Base-by-base conservation (phyloP, 495 filamentous ascomycete genomes). In the Beverwykella pulmonaria region DNA sequence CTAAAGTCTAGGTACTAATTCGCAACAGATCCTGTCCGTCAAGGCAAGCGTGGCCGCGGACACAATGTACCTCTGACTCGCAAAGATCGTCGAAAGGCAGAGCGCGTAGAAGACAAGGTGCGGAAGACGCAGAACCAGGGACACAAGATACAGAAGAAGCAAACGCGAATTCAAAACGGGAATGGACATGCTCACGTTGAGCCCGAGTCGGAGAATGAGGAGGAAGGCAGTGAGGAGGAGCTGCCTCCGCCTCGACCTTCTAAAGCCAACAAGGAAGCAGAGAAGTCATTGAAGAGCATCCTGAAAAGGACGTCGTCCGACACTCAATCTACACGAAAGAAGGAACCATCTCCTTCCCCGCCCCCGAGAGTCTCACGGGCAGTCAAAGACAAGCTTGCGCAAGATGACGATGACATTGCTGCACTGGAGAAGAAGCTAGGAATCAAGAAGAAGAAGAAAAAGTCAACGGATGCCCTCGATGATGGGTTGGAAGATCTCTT, bases 371-470 rank as follows among this genome's bases (percentile, higher is more conserved):
- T 88, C 12, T 84, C 91, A 7, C 85, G 81, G 59, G 79, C 79
- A 0, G 80, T 89, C 0, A 86, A 84, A 74, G 82, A 87, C 6
- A 88, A 84, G 65, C 77, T 98, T 22, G 80, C 78, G 0, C 78
- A 87, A 55, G 94, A 98, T 60, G 91, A 97, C 70, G 87, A 85
- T 2, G 91, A 97, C 65, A 97, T 98, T 71, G 87, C 89, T 17
- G 90, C 87, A 9, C 76, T 97, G 61, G 95, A 98, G 78, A 91
- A 87, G 79, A 95, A 90, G 72, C 81, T 98, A 39, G 93, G 93
- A 0, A 78, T 97, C 14, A 97, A 90, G 75, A 85, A 85, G 20
- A 90, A 88, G 55, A 93, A 89, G 56, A 93, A 89, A 55, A 93
- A 89, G 64, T 76, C 89, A 0, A 89, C 92, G 70, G 82, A 86